Conservation (phyloP, 2,329 filamentous ascomycete species). For the Xylariaceae sp. region DNA sequence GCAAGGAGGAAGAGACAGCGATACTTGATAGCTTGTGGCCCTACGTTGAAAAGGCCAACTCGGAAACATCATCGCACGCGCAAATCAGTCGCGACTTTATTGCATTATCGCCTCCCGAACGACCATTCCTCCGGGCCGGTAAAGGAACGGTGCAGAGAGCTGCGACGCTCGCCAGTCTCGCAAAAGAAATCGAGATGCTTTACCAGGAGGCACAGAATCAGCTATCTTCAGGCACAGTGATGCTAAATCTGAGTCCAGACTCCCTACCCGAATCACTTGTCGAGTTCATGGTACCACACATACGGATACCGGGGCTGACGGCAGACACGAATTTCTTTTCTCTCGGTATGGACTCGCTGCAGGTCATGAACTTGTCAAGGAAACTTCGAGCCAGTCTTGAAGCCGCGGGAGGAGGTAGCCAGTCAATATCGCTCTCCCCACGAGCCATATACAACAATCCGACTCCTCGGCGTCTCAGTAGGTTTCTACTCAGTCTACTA, state of each 20-base stretch:
- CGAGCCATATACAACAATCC: slow-evolving; percentile 28
- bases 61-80: slow-evolving; percentile 24
- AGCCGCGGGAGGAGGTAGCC: slow-evolving; percentile 2
- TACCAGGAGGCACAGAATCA: slow-evolving; percentile 31
- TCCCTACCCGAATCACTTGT: slow-evolving; percentile 9
- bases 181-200: slow-evolving; percentile 40
- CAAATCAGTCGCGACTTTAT: slow-evolving; percentile 35
- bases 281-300: slow-evolving; percentile 16
- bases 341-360: slow-evolving; percentile 31
- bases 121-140: slow-evolving; percentile 42
- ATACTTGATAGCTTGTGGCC: slow-evolving; percentile 30
- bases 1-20: slow-evolving; percentile 8
- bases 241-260: neutral
- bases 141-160: slow-evolving; percentile 47
- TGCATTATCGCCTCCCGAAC: slow-evolving; percentile 37
- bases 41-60: slow-evolving; percentile 24
- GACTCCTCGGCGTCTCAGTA: slow-evolving; percentile 17
- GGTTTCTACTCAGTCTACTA: too few species aligned
- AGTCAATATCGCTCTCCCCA: neutral
- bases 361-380: slow-evolving; percentile 21
- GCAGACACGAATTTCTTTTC: slow-evolving; percentile 27
- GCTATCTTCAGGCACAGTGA: neutral
- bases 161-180: slow-evolving; percentile 39
- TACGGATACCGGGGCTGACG: slow-evolving; percentile 20
- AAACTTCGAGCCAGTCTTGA: slow-evolving; percentile 14